phyloP scores from a whole-genome alignment of 2,329 filamentous ascomycete species.

The Helotiales sp. region DNA sequence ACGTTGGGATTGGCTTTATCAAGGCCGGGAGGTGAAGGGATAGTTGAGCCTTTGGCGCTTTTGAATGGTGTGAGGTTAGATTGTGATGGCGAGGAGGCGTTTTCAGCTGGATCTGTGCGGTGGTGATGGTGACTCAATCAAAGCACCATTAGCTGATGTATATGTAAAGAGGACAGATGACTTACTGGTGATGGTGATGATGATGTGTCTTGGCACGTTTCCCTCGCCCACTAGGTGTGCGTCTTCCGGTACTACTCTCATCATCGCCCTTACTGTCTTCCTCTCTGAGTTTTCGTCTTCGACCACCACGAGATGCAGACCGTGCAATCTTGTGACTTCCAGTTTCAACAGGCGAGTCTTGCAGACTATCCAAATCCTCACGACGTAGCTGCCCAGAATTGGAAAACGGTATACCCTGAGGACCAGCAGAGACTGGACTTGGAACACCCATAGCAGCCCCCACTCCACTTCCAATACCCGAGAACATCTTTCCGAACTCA shows the following conservation, averaged over 20 bases:
- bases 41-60: constrained; percentile 52
- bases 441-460: constrained; percentile 56
- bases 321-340: constrained; percentile 48
- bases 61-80: constrained; percentile 54
- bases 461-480: constrained; percentile 80
- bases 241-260: constrained; percentile 68
- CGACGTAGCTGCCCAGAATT: constrained; percentile 53
- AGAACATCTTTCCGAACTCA: constrained; percentile 94
- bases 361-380: constrained; percentile 55
- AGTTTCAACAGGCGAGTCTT: constrained; percentile 49
- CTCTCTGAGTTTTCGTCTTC: constrained; percentile 76
- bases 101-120: constrained; percentile 55
- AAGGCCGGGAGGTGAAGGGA: constrained; percentile 52
- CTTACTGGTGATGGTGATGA: constrained; percentile 68
- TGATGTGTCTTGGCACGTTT: constrained; percentile 70
- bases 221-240: constrained; percentile 61
- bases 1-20: constrained; percentile 29
- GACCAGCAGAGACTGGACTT: constrained; percentile 55
- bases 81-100: constrained; percentile 50
- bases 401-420: constrained; percentile 56
- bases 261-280: constrained; percentile 72
- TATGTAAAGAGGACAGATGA: constrained; percentile 31
- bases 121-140: constrained; percentile 61
- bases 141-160: constrained; percentile 31
- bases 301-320: constrained; percentile 52